Percentiles rank a stretch among this genome's conserved stretches.
Evolutionary conservation across 768 basidiomycete species (phyloP).

Genomic region (Amyloporia xantha): DNA sequence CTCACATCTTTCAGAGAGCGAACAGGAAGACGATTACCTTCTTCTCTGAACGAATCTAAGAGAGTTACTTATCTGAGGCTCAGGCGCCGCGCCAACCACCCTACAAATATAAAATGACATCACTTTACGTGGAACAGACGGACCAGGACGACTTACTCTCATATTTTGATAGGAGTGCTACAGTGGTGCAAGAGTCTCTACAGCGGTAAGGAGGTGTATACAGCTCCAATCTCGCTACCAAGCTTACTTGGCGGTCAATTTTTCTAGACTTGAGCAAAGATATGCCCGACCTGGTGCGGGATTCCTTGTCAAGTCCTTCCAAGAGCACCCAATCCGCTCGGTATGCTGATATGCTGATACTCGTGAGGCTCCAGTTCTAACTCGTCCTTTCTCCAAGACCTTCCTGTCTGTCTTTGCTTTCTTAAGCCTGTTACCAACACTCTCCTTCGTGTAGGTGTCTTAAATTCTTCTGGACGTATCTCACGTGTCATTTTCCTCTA

Average conservation of each 20-base stretch:
- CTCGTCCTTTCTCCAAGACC: not conserved
- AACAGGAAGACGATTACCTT: too few species aligned
- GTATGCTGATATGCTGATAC: not conserved
- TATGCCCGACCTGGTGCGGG: not conserved
- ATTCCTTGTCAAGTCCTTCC: not conserved
- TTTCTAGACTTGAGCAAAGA: not conserved
- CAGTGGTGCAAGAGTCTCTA: not conserved
- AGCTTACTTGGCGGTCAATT: too few species aligned
- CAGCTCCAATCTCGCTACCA: too few species aligned
- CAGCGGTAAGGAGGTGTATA: not conserved
- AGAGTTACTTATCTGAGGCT: too few species aligned
- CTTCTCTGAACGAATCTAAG: too few species aligned
- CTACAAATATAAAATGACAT: too few species aligned
- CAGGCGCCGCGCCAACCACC: too few species aligned
- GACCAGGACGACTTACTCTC: not conserved
- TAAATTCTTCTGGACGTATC: too few species aligned
- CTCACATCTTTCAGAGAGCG: too few species aligned
- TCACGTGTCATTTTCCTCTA: too few species aligned
- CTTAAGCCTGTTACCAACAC: not conserved
- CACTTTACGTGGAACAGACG: not conserved
- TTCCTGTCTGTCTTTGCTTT: not conserved
- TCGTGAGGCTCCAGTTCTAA: not conserved
- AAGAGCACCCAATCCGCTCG: not conserved
- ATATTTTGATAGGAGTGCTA: slow-evolving; percentile 1
- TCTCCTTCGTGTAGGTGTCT: slow-evolving; percentile 2